Conservation (phyloP, 176 grass and related monocot genomes). For the Oryza meridionalis region DNA sequence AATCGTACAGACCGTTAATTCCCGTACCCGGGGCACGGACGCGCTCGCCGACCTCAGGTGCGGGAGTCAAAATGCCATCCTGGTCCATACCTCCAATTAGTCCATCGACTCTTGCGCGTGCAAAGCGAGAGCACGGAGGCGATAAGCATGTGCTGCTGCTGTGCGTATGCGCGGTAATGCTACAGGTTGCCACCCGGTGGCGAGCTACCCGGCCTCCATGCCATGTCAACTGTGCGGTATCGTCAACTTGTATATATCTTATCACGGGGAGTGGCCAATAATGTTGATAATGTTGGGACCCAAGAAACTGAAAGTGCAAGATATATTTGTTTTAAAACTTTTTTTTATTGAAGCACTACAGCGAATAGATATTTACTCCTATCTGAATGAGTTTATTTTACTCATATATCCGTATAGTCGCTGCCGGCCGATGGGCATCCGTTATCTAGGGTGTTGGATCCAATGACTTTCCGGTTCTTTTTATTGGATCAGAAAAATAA, state of each 20-base stretch:
- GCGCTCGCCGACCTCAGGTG: not conserved
- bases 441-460: not conserved
- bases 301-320: not conserved
- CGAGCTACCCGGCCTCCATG: not conserved
- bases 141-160: not conserved
- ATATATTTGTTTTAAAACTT: not conserved
- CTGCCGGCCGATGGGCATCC: not conserved
- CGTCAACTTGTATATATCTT: not conserved
- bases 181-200: not conserved
- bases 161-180: not conserved
- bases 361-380: not conserved
- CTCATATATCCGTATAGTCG: not conserved
- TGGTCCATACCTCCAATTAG: not conserved
- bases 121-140: not conserved
- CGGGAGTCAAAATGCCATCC: not conserved
- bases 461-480: not conserved
- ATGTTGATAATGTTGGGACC: not conserved
- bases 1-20: not conserved
- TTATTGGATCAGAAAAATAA: not conserved
- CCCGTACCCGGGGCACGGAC: too few relatives aligned
- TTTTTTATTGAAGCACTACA: not conserved
- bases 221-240: not conserved
- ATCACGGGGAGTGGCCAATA: not conserved
- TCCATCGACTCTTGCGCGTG: not conserved
- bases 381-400: not conserved